A percentile compares a stretch with the other conserved stretches of the same genome.
phyloP scores from a whole-genome alignment of 371 early-diverging fungal species.

The Haplosporangium sp. region DNA sequence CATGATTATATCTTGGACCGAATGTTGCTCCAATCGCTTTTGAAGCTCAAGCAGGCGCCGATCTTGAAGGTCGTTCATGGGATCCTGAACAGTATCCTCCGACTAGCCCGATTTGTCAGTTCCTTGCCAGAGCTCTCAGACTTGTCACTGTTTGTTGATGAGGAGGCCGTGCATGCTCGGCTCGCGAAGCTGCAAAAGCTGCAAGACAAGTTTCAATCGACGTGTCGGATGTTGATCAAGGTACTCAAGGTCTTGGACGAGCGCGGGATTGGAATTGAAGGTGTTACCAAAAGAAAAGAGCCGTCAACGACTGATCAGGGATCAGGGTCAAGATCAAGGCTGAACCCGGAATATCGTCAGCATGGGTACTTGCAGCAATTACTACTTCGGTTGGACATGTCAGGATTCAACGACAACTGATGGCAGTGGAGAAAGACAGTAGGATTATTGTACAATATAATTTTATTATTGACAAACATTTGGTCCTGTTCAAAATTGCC shows the following conservation, averaged over 20 bases:
- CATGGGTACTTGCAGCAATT: conserved; percentile 28
- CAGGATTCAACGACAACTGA: conserved; percentile 28
- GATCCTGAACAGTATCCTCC: conserved; percentile 56
- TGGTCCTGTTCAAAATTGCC: background rate
- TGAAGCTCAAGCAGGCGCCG: conserved; percentile 60
- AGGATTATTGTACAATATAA: no score
- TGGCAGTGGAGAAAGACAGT: background rate
- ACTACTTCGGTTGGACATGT: conserved; percentile 36
- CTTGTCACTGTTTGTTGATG: conserved; percentile 9
- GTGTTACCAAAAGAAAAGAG: background rate
- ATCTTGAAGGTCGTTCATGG: conserved; percentile 54
- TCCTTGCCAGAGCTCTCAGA: conserved; percentile 16
- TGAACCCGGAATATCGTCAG: background rate
- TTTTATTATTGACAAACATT: no score
- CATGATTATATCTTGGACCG: conserved; percentile 64
- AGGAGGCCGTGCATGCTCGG: conserved; percentile 3
- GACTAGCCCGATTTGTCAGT: conserved; percentile 37
- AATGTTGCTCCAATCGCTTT: conserved; percentile 62
- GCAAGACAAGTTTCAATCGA: conserved; percentile 52
- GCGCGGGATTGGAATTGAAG: conserved; percentile 55
- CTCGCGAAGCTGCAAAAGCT: conserved; percentile 22
- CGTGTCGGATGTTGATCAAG: conserved; percentile 53
- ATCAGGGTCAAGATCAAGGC: background rate
- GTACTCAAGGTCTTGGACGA: conserved; percentile 56
- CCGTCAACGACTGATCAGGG: background rate